These are phyloP conservation scores for Penicillium cosmopolitanum DNA, from an alignment of 495 filamentous ascomycete species.

Conservation along the genomic window DNA sequence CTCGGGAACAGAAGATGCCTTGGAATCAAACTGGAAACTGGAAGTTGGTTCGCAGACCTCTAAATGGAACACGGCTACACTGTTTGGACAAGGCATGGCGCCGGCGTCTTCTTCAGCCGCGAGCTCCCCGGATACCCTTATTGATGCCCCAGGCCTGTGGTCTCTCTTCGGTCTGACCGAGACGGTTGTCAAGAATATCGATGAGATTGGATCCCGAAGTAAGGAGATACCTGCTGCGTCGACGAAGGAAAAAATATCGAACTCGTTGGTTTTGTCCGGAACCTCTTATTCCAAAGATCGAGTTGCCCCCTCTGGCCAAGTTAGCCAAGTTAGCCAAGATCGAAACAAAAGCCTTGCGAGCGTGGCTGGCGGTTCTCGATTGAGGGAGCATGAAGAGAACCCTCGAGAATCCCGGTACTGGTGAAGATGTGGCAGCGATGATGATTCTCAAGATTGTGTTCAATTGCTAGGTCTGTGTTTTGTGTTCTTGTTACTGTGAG, in stretches of 20 bases:
- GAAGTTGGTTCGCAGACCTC: background rate
- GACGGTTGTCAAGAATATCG: background rate
- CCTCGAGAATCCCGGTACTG: too few species aligned
- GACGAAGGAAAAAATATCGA: background rate
- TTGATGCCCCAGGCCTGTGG: conserved; percentile 1
- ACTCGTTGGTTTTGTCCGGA: background rate
- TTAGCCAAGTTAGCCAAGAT: too few species aligned
- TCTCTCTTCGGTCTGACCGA: background rate
- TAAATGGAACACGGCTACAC: background rate
- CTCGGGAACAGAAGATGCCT: background rate
- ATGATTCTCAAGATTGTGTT: too few species aligned
- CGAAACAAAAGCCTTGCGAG: too few species aligned
- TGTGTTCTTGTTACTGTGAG: too few species aligned
- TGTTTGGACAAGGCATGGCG: background rate
- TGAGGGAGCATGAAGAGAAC: too few species aligned
- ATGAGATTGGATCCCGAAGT: background rate
- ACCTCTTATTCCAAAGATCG: too few species aligned
- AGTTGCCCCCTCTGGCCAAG: too few species aligned
- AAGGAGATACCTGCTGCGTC: background rate
- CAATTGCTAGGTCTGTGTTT: too few species aligned
- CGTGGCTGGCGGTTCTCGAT: too few species aligned
- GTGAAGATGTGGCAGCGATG: too few species aligned
- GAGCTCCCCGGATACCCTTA: background rate
- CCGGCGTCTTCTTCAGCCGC: background rate
- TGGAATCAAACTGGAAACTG: background rate